Evolutionary conservation across 116 monocot genomes (phyloP), one percentile per base, ranked within the genome.

Genomic region (Dioscorea cayenensis): DNA sequence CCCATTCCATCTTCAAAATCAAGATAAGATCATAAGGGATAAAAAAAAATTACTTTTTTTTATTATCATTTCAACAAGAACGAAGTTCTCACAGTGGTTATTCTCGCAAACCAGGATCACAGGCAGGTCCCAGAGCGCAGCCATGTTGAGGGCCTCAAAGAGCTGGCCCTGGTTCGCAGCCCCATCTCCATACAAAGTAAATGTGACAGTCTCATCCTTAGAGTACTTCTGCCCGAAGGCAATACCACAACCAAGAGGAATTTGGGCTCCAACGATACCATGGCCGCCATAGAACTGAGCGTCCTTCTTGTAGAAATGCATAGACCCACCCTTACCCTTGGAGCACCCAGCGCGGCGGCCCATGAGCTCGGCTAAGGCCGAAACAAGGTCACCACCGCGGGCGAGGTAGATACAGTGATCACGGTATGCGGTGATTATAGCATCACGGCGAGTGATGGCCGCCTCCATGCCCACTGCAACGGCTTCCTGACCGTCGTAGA

Each of bases 121-220:
- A 1, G 95, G 92, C 68, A 95, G 65, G 73, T 95, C 92, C 95
- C 89, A 95, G 35, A 95, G 82, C 19, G 95, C 95, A 0, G 92
- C 83, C 65, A 95, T 87, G 75, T 95, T 95, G 51, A 95, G 82
- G 0, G 95, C 95, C 82, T 95, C 95, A 64, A 95, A 95, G 14
- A 95, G 78, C 82, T 95, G 95, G 3, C 95, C 95, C 78, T 95
- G 95, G 67, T 95, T 95, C 8, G 95, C 95, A 0, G 95, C 95
- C 5, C 95, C 95, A 63, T 95, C 95, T 0, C 95, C 95, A 28
- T 95, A 95, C 80, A 95, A 63, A 0, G 87, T 80, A n/a, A 95
- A 95, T 0, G 92, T 89, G 27, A 86, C 95, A 0, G 84, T 77
- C 32, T 67, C 85, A 28, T 95, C 92, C 77, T 95, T 95, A 16